phyloP scores from a whole-genome alignment of 139 green algal genomes.

The Chlamydomonas sphaeroides region DNA sequence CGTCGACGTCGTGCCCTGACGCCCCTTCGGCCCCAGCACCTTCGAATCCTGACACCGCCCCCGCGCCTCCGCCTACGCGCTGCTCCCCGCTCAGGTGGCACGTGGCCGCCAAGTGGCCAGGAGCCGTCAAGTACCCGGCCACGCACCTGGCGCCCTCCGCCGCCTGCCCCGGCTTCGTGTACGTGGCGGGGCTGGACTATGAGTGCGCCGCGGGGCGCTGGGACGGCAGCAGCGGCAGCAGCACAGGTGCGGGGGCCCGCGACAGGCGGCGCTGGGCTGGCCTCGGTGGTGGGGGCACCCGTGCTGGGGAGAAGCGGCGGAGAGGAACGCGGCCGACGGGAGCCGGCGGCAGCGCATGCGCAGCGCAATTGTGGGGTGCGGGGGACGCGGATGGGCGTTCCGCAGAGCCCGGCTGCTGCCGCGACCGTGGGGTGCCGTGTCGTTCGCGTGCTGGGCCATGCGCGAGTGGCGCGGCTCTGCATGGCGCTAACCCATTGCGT shows the following conservation, averaged over 20 bases:
- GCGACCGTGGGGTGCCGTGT: no score
- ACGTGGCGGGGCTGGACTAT: slow-evolving; percentile 48
- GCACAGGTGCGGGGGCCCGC: slow-evolving; percentile 8
- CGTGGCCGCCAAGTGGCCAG: slow-evolving; percentile 39
- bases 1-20: no score
- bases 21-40: no score
- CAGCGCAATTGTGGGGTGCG: background rate
- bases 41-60: no score
- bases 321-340: background rate
- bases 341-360: background rate
- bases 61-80: background rate
- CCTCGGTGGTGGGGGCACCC: background rate
- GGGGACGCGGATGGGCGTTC: background rate
- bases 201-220: slow-evolving; percentile 47
- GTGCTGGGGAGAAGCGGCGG: no score
- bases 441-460: no score
- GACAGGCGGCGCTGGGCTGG: background rate
- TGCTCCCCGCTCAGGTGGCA: slow-evolving; percentile 44
- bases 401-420: no score
- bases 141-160: slow-evolving; percentile 38
- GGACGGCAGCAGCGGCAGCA: slow-evolving; percentile 37
- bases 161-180: slow-evolving; percentile 23
- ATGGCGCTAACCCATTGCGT: no score
- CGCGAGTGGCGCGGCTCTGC: no score
- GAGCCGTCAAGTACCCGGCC: slow-evolving; percentile 38